Conservation (phyloP, 495 filamentous ascomycete species). For the Immersiella caudata region DNA sequence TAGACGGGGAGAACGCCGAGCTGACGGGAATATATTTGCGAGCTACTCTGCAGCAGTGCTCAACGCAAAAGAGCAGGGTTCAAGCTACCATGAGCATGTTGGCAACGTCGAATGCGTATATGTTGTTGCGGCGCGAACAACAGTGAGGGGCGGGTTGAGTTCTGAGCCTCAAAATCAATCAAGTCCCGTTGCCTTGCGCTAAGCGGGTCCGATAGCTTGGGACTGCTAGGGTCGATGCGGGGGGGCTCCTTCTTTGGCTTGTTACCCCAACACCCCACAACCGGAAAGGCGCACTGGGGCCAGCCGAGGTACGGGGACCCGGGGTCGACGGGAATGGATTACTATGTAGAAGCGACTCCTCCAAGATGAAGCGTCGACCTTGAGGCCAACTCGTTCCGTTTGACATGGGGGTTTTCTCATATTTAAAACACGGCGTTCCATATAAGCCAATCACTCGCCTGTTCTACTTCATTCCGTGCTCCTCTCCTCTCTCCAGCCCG, state of each 20-base stretch:
- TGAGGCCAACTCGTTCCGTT: neutral
- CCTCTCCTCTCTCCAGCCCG: neutral
- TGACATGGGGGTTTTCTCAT: neutral
- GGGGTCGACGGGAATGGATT: neutral
- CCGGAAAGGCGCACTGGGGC: neutral
- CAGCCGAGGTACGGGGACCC: neutral
- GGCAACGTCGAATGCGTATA: neutral
- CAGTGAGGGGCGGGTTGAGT: neutral
- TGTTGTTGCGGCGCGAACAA: neutral
- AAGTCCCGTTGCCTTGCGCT: neutral
- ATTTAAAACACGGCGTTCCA: neutral
- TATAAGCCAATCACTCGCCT: too few relatives aligned
- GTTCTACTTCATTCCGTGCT: too few relatives aligned
- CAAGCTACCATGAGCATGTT: too few relatives aligned
- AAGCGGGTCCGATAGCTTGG: neutral
- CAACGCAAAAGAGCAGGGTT: too few relatives aligned
- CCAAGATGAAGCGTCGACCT: neutral
- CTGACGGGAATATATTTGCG: neutral
- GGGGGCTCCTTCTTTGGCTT: neutral
- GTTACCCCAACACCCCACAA: neutral
- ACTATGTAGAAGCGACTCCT: neutral
- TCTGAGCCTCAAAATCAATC: neutral
- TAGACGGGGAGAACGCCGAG: too few relatives aligned
- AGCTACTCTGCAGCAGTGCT: too few relatives aligned
- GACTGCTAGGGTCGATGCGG: neutral